phyloP scores from a whole-genome alignment of 257 asterid genomes.

The Anisodus tanguticus region DNA sequence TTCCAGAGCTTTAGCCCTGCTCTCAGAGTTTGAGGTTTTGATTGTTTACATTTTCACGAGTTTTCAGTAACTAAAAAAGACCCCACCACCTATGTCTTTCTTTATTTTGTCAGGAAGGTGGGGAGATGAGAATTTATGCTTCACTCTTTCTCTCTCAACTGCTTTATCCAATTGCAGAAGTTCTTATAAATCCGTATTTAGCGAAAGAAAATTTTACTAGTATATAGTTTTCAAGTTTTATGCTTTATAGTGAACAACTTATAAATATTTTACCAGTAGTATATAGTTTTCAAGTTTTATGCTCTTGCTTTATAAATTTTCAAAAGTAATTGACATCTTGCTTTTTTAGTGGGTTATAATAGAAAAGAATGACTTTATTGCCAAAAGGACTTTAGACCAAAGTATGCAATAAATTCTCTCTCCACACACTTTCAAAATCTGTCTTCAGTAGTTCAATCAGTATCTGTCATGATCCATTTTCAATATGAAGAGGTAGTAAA shows the following conservation, averaged over 20 bases:
- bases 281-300: constrained; percentile 24
- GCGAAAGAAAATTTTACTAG: background rate
- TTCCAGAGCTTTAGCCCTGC: background rate
- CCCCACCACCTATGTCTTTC: background rate
- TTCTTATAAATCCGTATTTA: background rate
- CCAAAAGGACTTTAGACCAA: constrained; percentile 32
- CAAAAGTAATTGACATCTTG: constrained; percentile 35
- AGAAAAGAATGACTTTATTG: constrained; percentile 43
- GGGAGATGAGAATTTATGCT: constrained; percentile 21
- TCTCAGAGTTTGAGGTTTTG: background rate
- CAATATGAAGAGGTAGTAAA: background rate
- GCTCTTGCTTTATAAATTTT: constrained; percentile 28
- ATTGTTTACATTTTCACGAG: background rate
- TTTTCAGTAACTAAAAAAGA: background rate
- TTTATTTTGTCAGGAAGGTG: constrained; percentile 16
- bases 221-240: constrained; percentile 19
- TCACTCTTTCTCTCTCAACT: background rate
- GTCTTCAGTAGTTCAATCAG: constrained; percentile 37
- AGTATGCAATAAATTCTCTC: constrained; percentile 36
- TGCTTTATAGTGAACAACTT: constrained; percentile 27
- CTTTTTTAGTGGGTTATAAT: constrained; percentile 35
- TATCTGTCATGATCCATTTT: constrained; percentile 6
- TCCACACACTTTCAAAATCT: constrained; percentile 32
- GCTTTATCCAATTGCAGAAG: background rate
- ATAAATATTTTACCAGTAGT: constrained; percentile 6